These are phyloP conservation scores for Pyrus hybrid DNA, from an alignment of 331 rosid genomes.

Conservation along the genomic window DNA sequence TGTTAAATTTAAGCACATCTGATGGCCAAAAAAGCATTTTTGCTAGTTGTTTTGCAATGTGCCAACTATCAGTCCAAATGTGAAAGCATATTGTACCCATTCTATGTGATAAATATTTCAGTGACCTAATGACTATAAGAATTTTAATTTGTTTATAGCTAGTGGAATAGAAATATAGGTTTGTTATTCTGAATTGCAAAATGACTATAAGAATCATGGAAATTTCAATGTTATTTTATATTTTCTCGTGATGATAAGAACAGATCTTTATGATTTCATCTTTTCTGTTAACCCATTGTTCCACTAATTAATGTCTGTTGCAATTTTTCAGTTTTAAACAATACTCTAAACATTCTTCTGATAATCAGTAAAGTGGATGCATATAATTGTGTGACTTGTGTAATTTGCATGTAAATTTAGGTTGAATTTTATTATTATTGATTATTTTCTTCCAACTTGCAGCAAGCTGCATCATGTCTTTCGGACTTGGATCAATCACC, in stretches of 20 bases:
- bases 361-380: background rate
- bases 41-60: background rate
- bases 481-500: constrained; percentile 94
- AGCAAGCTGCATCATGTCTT: constrained; percentile 86
- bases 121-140: background rate
- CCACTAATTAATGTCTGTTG: background rate
- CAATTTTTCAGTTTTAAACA: background rate
- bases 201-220: background rate
- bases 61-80: background rate
- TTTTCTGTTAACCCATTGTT: background rate
- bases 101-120: background rate
- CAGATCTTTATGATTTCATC: background rate
- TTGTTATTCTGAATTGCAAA: background rate
- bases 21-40: background rate
- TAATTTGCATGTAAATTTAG: background rate
- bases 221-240: background rate
- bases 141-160: background rate
- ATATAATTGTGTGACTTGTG: background rate
- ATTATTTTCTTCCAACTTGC: constrained; percentile 26
- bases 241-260: background rate
- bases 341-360: background rate
- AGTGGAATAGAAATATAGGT: background rate
- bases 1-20: background rate
- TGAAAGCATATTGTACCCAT: background rate
- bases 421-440: background rate